Evolutionary conservation across 345 rosid genomes (phyloP), one percentile per base, ranked within the genome.

Genomic region (Zanthoxylum bungeanum): DNA sequence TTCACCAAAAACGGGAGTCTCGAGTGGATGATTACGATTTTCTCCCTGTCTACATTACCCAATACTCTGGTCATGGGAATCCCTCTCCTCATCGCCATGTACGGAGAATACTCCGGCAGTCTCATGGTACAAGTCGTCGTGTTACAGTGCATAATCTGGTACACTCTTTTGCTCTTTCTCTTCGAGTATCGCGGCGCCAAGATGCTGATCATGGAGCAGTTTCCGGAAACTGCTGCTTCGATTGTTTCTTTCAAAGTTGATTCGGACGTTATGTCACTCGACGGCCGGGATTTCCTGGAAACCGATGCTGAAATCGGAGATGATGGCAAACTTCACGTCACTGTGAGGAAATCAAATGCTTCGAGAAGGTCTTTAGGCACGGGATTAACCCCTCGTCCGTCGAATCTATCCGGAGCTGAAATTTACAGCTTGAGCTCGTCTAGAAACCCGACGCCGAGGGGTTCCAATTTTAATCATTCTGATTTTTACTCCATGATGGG

Each of bases 41-140:
- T 95, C 81, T 95, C 99, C 0, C 82, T 95, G 12, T 92, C 98
- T 28, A 90, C 99, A 7, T 83, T 95, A 0, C 99, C 99, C 0
- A 95, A 95, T 81, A 95, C 98, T 47, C 90, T 95, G 1, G 97
- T 95, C 60, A 95, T 92, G 98, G 99, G 99, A 1, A 95, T 95
- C 40, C 99, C 99, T 17, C 57, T 95, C 7, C 82, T 95, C 28
- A 88, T 85, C 75, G 99, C 98, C 31, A 95, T 95, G 99, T 95
- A 95, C 74, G 96, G 91, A 0, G 33, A 68, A 0, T 78, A 75
- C 40, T 84, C 97, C 0, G 95, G 97, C 1, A 90, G 85, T 64
- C 87, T 94, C 27, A 94, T 94, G 98, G 97, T 94, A 5, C 98
- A 94, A 39, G 88, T 92, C 47, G 97, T 94, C 2, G 98, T 94